A percentile compares a stretch with the other conserved stretches of the same genome.
These are phyloP conservation scores for Diaporthe sp. DNA, from an alignment of 2,329 filamentous ascomycete species.

Conservation along the genomic window DNA sequence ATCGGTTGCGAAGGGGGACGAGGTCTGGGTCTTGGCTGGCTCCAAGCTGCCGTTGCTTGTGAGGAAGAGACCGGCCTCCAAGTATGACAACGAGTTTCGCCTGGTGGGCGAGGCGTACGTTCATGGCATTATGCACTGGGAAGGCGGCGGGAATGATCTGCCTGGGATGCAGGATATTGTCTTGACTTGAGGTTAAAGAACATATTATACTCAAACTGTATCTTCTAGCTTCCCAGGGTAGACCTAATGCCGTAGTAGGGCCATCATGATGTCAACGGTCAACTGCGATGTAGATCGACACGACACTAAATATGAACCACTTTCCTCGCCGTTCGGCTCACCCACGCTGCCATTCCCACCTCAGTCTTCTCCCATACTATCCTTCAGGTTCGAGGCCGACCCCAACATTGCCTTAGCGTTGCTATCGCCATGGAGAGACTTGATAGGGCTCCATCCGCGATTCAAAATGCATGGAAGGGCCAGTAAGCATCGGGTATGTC, in stretches of 20 bases:
- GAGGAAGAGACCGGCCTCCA: background rate
- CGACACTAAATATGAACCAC: background rate
- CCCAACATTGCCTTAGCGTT: background rate
- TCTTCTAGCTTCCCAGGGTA: background rate
- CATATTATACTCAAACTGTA: background rate
- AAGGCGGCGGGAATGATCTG: no score
- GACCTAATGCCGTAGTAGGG: background rate
- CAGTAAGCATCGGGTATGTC: background rate
- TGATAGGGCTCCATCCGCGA: no score
- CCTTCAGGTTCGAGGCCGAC: background rate
- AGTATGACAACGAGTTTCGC: background rate
- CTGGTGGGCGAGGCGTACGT: constrained; percentile 38
- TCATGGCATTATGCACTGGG: constrained; percentile 37
- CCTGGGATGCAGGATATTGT: background rate
- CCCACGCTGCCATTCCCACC: no score
- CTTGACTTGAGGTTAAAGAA: background rate
- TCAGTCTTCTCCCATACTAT: background rate
- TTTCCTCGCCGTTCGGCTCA: background rate
- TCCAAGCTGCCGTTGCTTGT: constrained; percentile 28
- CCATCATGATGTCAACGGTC: background rate
- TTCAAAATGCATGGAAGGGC: background rate
- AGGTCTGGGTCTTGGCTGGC: constrained; percentile 37
- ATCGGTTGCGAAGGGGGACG: constrained; percentile 28
- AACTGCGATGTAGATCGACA: background rate
- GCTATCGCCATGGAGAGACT: background rate